Conservation (phyloP, 2,329 filamentous ascomycete species). For the Boeremia exigua region DNA sequence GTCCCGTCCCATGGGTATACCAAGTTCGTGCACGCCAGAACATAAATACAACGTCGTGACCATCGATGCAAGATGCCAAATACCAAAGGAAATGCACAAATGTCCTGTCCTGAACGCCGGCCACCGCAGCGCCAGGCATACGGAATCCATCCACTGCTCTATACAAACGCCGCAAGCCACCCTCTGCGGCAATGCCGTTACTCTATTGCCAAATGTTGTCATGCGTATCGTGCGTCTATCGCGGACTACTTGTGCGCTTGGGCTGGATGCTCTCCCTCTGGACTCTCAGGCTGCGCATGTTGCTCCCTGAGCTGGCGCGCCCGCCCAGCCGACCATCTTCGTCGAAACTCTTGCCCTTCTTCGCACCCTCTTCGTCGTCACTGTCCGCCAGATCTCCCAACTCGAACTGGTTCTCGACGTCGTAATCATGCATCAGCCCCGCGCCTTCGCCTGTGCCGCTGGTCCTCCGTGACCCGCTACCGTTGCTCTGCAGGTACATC, state of each 20-base stretch:
- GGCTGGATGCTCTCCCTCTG: conserved; percentile 39
- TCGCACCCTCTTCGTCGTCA: conserved; percentile 46
- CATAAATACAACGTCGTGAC: conserved; percentile 11
- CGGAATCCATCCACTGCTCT: not conserved
- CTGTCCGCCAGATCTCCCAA: conserved; percentile 77
- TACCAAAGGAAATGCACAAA: not conserved
- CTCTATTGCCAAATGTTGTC: not conserved
- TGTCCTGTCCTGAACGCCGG: conserved; percentile 8
- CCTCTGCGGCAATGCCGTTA: not conserved
- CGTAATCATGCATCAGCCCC: conserved; percentile 86
- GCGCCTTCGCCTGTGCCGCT: conserved; percentile 67
- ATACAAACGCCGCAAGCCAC: conserved; percentile 1
- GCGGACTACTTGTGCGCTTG: conserved; percentile 28
- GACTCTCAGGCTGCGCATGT: conserved; percentile 34
- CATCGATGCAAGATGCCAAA: not conserved
- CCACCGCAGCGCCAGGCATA: conserved; percentile 15
- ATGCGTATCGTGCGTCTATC: conserved; percentile 10
- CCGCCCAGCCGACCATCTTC: conserved; percentile 28
- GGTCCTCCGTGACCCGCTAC: conserved; percentile 18
- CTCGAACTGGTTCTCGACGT: conserved; percentile 77
- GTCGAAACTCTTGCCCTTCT: conserved; percentile 45
- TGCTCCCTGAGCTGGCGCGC: conserved; percentile 29
- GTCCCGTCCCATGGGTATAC: conserved; percentile 8
- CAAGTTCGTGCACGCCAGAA: not conserved
- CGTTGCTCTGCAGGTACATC: conserved; percentile 57